Base-by-base conservation (phyloP, 1,139 yeast genomes). In the Geotrichum carabidarum region DNA sequence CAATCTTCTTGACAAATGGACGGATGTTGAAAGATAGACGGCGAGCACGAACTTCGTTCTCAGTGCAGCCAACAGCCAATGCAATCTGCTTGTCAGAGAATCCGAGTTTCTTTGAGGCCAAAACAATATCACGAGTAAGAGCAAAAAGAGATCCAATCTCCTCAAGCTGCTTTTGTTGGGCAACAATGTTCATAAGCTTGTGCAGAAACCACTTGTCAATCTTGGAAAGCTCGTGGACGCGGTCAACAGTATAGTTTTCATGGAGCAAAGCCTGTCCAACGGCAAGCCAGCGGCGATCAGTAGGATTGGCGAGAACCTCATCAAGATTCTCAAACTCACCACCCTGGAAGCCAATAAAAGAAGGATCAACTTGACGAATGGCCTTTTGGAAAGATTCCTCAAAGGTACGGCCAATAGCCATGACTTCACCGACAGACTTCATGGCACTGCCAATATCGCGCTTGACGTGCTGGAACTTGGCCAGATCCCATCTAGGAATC, bases 391-490 rank as follows among this genome's bases (percentile, higher is more conserved):
- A 88, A 42, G 99, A 96, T 72, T 93, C 99, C 74, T 93, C 99
- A 64, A 93, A 93, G 14, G 96, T 93, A 74, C 99, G 82, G 69
- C 99, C 99, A 71, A 93, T 90, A 61, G 95, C 81, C 99, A 93
- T 93, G 56, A 93, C 99, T 74, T 93, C 99, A 78, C 99, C 99
- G 59, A 93, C 99, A 62, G 97, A 90, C 74, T 93, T 93, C 99
- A 93, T 93, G 46, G 96, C 84, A 5, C 98, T 91, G 40, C 95
- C 86, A 65, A 93, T 80, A 67, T 85, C 80, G 56, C 91, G 83
- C 51, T 95, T 86, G 53, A 93, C 99, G 71, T 96, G 82, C 61
- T 93, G 88, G 75, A 93, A 93, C 76, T 93, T 93, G 78, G 88
- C 86, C 74, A 93, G 80, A 75, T 93, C 99, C 99, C 99, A 93